Evolutionary conservation across 306 rosid species (phyloP).

Genomic region (Pterocarpus santalinus): DNA sequence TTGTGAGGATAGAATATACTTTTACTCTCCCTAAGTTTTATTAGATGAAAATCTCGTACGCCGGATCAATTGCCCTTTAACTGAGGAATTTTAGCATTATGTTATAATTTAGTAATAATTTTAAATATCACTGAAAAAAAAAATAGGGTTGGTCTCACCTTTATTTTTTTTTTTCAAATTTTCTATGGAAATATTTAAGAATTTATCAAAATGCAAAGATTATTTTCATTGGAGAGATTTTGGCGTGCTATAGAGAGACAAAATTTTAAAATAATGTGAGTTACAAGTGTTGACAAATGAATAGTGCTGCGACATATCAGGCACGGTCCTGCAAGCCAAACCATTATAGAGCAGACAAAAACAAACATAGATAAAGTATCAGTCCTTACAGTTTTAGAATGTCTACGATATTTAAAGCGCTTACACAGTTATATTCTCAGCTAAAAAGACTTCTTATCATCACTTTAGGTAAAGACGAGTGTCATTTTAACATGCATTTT

Average conservation of each 20-base stretch:
- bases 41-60: no score
- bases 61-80: no score
- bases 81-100: no score
- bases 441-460: neutral
- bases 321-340: constrained; percentile 30
- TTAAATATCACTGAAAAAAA: no score
- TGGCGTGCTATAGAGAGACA: neutral
- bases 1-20: no score
- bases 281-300: constrained; percentile 13
- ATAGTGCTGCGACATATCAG: constrained; percentile 19
- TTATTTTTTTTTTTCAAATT: no score
- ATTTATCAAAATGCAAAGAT: no score
- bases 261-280: neutral
- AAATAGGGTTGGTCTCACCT: no score
- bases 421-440: neutral
- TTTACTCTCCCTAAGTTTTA: no score
- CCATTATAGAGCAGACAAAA: constrained; percentile 40
- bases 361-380: constrained; percentile 35
- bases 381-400: constrained; percentile 16
- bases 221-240: neutral
- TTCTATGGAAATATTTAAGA: no score
- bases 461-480: neutral
- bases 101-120: no score
- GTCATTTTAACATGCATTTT: no score
- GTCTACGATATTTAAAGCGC: neutral